These are phyloP conservation scores for Pseudogymnoascus sp. DNA, from an alignment of 2,329 filamentous ascomycete genomes.

Conservation along the genomic window DNA sequence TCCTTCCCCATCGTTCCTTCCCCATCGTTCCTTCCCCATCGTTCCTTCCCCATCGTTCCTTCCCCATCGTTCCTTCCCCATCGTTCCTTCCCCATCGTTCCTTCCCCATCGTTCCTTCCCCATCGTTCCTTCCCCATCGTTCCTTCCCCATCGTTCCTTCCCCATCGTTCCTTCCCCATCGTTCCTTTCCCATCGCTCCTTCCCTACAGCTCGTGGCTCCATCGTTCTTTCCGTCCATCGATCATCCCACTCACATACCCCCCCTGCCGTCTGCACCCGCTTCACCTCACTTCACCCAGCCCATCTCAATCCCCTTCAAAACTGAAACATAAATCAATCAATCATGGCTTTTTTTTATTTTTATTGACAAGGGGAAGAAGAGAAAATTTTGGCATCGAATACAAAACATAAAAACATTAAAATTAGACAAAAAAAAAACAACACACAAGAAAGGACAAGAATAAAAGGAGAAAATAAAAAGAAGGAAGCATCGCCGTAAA, in stretches of 20 bases:
- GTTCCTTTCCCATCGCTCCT: not conserved
- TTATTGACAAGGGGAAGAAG: not conserved
- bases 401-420: conserved; percentile 10
- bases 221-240: no score
- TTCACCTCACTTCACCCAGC: not conserved
- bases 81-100: not conserved
- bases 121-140: not conserved
- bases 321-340: not conserved
- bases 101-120: not conserved
- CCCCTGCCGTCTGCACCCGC: not conserved
- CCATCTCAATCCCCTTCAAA: not conserved
- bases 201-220: no score
- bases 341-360: not conserved
- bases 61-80: no score
- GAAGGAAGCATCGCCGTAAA: not conserved
- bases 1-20: no score
- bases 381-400: not conserved
- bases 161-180: no score
- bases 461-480: not conserved
- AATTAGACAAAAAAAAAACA: conserved; percentile 8
- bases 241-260: no score
- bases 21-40: no score
- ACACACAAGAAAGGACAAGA: conserved; percentile 6
- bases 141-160: not conserved
- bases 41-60: no score